Base-by-base conservation (phyloP, 1,284 basidiomycete genomes). In the Moesziomyces aphidis region DNA sequence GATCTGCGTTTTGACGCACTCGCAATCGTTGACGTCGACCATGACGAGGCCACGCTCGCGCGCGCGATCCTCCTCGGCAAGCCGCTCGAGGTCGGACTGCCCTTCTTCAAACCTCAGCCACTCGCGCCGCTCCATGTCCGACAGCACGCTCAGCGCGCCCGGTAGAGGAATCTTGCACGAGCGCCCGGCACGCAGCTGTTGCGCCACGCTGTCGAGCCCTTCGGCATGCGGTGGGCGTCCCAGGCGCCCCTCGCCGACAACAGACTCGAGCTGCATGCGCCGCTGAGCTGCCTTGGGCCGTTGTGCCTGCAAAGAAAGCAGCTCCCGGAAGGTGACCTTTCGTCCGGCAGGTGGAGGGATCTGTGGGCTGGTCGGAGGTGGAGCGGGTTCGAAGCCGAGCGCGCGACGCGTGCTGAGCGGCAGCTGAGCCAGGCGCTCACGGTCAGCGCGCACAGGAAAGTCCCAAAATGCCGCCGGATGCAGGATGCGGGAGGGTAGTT, bases 121-220 rank as follows among this genome's bases (percentile, higher is more conserved):
- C 44, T 71, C 68, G 11, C 53, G 31, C 15, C 60, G 54, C 23
- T 71, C 68, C 58, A 61, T 50, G 34, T 71, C 68, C 5, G 31
- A 21, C 15, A 71, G 50, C 9, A 36, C 5, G 10, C 39, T 31
- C 0, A 71, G 55, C 2, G 61, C n/a, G 17, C 45, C 21, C 0
- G 68, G 61, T 0, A 71, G 51, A 8, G 61, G 58, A 1, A 47
- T 26, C 31, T 65, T 71, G 58, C 42, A 61, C 0, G 57, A 48
- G 4, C 61, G 54, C 5, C 68, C 68, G 15, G 56, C 28, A 7
- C 61, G 61, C 5, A 71, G 23, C 2, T 50, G 61, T 0, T 55
- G 61, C 22, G 50, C 44, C 6, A 45, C 61, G 23, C 28, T 50
- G 48, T 65, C 61, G 1, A 57, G 43, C 0, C 23, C 21, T 2